Base-by-base conservation (phyloP, 805 yeast genomes). In the Metschnikowia cerradonensis region DNA sequence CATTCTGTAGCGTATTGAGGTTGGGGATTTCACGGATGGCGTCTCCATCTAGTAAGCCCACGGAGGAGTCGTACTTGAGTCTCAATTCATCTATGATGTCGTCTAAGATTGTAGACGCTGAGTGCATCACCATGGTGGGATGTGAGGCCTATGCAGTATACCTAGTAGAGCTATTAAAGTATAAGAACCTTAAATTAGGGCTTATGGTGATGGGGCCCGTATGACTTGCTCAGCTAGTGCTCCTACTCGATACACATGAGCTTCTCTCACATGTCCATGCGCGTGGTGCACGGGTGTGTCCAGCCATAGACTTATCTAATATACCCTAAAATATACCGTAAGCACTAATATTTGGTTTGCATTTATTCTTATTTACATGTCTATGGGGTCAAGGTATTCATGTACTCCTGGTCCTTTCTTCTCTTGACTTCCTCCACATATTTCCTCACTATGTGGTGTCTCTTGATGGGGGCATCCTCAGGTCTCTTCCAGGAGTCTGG, bases 401-500 rank as follows among this genome's bases (percentile, higher is more conserved):
- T 51, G 56, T 64, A 72, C 37, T 64, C 61, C 19, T 60, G 53
- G 55, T 73, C 78, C 56, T 69, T 68, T 47, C 58, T 52, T 34
- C 55, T 54, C 54, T 64, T 70, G 23, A 68, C 70, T 6, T 60
- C 54, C 19, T 70, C 70, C 35, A 72, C 73, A 47, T 70, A 61
- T 43, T 51, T 63, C 31, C 61, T 57, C 37, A 70, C 64, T 19
- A 76, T 67, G 47, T 67, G 58, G 52, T 75, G 67, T 51, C 60
- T 69, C 57, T 70, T 63, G 51, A 73, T 73, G 30, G 90, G 88
- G 0, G 90, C 87, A 62, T 85, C 86, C 61, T 88, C 78, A 72
- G 77, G 77, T 55, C 75, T 66, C 50, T 68, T 68, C 98, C 98
- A 92, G 45, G 75, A 81, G 55, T 82, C 82, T 14, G 98, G 97